A percentile compares a stretch with the other conserved stretches of the same genome.
phyloP scores from a whole-genome alignment of 164 flowering plant genomes.

The Chimonanthus praecox region DNA sequence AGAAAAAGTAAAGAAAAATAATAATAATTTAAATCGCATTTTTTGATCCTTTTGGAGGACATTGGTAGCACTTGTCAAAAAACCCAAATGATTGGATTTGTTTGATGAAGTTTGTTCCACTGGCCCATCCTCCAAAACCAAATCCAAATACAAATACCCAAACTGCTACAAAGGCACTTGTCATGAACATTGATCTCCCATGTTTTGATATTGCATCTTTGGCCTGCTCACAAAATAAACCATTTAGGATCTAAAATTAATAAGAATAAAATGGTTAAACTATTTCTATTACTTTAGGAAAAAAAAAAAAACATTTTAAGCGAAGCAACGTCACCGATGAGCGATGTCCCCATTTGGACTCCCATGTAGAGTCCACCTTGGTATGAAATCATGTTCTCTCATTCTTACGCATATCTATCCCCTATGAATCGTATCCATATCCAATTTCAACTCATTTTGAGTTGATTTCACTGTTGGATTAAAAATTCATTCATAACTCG shows the following conservation, averaged over 20 bases:
- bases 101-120: constrained; percentile 10
- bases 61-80: constrained; percentile 15
- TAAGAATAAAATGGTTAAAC: background rate
- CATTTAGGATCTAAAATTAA: background rate
- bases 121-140: constrained; percentile 16
- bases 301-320: too few relatives aligned
- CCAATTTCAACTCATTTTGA: too few relatives aligned
- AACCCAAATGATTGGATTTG: constrained; percentile 13
- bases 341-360: too few relatives aligned
- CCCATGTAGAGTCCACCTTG: too few relatives aligned
- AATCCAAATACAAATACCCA: constrained; percentile 12
- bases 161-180: constrained; percentile 3
- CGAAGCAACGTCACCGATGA: too few relatives aligned
- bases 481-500: too few relatives aligned
- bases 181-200: background rate
- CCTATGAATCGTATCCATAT: too few relatives aligned
- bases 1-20: too few relatives aligned
- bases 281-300: background rate
- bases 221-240: constrained; percentile 2
- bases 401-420: too few relatives aligned
- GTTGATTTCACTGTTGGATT: too few relatives aligned
- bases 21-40: too few relatives aligned
- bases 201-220: background rate
- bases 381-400: too few relatives aligned
- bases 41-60: constrained; percentile 2